phyloP scores from a whole-genome alignment of 768 basidiomycete genomes.

The Suillus lakei region DNA sequence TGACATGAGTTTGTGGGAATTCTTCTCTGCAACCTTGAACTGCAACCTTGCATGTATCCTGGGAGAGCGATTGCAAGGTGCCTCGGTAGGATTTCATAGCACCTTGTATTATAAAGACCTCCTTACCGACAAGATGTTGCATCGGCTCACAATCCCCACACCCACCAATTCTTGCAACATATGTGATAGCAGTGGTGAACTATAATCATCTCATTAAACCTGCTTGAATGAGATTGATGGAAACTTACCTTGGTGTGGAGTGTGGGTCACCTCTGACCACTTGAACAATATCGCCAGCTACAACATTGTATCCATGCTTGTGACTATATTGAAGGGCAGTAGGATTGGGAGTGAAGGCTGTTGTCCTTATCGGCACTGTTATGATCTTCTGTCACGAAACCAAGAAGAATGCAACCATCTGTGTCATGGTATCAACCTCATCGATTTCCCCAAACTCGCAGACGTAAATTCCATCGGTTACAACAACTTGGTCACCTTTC shows the following conservation, averaged over 20 bases:
- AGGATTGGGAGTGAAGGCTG: background rate
- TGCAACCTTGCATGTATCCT: background rate
- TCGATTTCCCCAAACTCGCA: background rate
- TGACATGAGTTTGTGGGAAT: background rate
- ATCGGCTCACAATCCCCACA: no score
- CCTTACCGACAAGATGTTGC: background rate
- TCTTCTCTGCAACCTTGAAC: background rate
- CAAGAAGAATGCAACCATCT: background rate
- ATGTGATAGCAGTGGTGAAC: background rate
- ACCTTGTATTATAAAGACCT: background rate
- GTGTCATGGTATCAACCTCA: background rate
- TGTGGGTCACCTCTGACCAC: background rate
- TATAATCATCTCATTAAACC: background rate
- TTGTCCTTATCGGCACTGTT: background rate
- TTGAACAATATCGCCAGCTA: background rate
- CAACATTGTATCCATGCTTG: background rate
- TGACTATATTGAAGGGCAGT: background rate
- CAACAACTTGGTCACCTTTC: background rate
- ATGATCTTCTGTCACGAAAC: background rate
- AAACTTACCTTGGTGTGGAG: background rate
- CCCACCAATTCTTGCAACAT: background rate
- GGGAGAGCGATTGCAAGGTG: background rate
- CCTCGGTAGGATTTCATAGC: background rate
- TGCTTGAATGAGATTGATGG: background rate
- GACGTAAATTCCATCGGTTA: background rate